phyloP scores from a whole-genome alignment of 805 yeast genomes.

The Starmerella ratchasimensis region DNA sequence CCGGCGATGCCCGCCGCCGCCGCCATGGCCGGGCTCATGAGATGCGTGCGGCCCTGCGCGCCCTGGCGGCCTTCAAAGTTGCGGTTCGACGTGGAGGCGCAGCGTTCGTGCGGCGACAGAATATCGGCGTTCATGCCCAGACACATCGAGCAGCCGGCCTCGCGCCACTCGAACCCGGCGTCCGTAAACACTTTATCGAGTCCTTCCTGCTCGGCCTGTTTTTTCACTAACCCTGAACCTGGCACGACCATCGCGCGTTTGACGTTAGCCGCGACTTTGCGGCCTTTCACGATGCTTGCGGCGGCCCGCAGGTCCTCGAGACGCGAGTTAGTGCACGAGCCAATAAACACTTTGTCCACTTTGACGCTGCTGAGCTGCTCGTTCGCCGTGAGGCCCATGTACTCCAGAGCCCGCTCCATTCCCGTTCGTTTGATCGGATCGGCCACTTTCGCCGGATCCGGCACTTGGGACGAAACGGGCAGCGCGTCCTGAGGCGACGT shows the following conservation, averaged over 20 bases:
- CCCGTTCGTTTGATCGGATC: constrained; percentile 61
- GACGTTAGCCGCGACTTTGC: constrained; percentile 68
- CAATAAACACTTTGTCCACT: constrained; percentile 90
- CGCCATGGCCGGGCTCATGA: constrained; percentile 99
- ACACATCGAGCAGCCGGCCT: constrained; percentile 99
- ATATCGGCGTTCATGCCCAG: constrained; percentile 99
- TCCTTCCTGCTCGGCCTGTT: constrained; percentile 90
- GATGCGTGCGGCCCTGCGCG: constrained; percentile 85
- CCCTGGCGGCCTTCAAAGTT: constrained; percentile 99
- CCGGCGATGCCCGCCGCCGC: constrained; percentile 96
- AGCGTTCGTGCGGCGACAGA: constrained; percentile 84
- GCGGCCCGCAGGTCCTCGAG: constrained; percentile 95
- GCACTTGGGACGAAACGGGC: constrained; percentile 81
- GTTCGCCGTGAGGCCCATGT: constrained; percentile 83
- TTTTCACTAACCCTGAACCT: constrained; percentile 90
- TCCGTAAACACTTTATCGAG: constrained; percentile 76
- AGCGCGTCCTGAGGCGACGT: constrained; percentile 98
- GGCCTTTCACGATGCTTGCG: constrained; percentile 83
- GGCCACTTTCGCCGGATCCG: constrained; percentile 63
- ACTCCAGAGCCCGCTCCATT: constrained; percentile 79
- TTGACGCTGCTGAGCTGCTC: constrained; percentile 60
- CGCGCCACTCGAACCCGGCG: constrained; percentile 98
- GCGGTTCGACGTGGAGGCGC: constrained; percentile 98
- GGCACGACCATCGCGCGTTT: constrained; percentile 86
- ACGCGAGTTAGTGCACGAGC: constrained; percentile 96